These are phyloP conservation scores for Cadophora sp. DNA, from an alignment of 2,329 filamentous ascomycete species.

Conservation along the genomic window DNA sequence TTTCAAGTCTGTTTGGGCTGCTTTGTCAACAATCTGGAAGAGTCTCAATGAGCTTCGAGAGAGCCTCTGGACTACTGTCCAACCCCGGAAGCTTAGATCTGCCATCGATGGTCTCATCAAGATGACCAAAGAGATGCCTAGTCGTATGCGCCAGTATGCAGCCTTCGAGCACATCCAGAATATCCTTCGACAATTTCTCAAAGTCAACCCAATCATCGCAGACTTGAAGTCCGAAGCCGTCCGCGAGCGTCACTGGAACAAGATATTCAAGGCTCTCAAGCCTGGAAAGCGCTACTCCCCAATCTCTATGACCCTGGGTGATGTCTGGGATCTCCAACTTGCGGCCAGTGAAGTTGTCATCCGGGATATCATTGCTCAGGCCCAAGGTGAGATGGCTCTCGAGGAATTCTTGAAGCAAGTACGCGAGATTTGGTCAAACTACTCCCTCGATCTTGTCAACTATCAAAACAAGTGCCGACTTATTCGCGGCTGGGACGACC, in stretches of 20 bases:
- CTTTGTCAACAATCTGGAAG: constrained; percentile 94
- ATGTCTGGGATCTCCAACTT: constrained; percentile 97
- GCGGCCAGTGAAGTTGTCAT: constrained; percentile 87
- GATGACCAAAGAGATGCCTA: constrained; percentile 99
- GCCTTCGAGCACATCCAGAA: constrained; percentile 99
- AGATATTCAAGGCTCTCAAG: constrained; percentile 95
- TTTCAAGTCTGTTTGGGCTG: constrained; percentile 98
- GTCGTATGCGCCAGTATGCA: constrained; percentile 97
- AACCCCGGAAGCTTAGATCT: constrained; percentile 89
- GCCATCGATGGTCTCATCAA: constrained; percentile 92
- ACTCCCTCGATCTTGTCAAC: constrained; percentile 90
- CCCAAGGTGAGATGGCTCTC: constrained; percentile 96
- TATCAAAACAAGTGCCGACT: constrained; percentile 99
- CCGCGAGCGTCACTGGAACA: constrained; percentile 94
- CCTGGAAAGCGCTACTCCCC: constrained; percentile 94
- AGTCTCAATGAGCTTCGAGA: constrained; percentile 94
- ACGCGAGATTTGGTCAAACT: constrained; percentile 95
- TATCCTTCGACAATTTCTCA: constrained; percentile 85
- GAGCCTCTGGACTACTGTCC: constrained; percentile 91
- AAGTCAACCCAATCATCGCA: constrained; percentile 85
- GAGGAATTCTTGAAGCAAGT: constrained; percentile 98
- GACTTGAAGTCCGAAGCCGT: constrained; percentile 98
- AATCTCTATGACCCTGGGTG: constrained; percentile 93
- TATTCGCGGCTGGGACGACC: constrained; percentile 96
- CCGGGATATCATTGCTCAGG: constrained; percentile 91